Evolutionary conservation across 176 grass and related monocot species (phyloP).

Genomic region (Carex kokanica): DNA sequence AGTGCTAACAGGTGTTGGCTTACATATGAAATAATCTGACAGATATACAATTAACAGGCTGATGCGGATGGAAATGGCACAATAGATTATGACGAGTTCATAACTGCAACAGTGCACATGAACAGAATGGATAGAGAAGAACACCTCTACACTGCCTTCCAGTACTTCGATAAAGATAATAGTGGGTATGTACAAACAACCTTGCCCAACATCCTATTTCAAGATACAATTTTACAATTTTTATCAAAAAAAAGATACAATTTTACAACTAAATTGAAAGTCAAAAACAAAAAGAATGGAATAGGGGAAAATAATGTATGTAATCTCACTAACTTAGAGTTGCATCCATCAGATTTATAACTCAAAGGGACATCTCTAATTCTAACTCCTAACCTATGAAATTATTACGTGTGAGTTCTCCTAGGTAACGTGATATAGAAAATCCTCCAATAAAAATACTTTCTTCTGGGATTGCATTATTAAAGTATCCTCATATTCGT

Average conservation of each 20-base stretch:
- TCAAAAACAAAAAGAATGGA: neutral
- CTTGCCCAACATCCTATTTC: neutral
- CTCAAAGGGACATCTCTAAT: neutral
- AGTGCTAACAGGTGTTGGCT: neutral
- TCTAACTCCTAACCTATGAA: neutral
- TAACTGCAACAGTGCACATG: conserved; percentile 75
- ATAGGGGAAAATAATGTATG: neutral
- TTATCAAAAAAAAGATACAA: too few species aligned
- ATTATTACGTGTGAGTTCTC: neutral
- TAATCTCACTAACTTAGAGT: neutral
- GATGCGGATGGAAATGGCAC: conserved; percentile 74
- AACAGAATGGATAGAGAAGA: conserved; percentile 72
- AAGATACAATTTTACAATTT: too few species aligned
- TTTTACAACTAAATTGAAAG: neutral
- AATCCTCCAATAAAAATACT: neutral
- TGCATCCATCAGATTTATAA: neutral
- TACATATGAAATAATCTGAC: conserved; percentile 37
- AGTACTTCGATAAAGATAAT: conserved; percentile 72
- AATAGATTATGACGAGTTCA: conserved; percentile 73
- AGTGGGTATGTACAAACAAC: conserved; percentile 46
- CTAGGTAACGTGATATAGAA: neutral
- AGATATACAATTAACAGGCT: conserved; percentile 37
- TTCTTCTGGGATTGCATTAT: neutral
- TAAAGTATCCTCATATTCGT: neutral
- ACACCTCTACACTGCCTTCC: conserved; percentile 76